phyloP scores from a whole-genome alignment of 192 early-diverging fungal genomes.

The Coemansia javaensis region DNA sequence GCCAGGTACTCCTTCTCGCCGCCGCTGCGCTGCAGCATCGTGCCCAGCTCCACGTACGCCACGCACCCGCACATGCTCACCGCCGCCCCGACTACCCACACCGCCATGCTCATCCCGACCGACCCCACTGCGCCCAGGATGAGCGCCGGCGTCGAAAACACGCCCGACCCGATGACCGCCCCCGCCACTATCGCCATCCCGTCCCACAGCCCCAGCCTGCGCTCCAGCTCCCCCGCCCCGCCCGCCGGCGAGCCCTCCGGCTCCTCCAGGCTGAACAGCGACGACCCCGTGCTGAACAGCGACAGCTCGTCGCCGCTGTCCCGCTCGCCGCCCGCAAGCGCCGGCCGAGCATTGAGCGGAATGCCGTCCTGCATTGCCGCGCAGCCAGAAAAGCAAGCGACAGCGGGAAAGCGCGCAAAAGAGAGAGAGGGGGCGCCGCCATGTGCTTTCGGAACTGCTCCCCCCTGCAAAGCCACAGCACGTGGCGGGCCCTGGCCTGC shows the following conservation, averaged over 20 bases:
- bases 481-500: no score
- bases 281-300: background rate
- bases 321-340: no score
- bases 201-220: slow-evolving; percentile 41
- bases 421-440: no score
- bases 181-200: slow-evolving; percentile 49
- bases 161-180: slow-evolving; percentile 48
- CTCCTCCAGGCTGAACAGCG: background rate
- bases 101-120: slow-evolving; percentile 36
- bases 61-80: slow-evolving; percentile 39
- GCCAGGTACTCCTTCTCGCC: slow-evolving; percentile 63
- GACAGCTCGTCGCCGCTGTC: no score
- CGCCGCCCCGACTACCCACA: slow-evolving; percentile 41
- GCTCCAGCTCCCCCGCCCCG: slow-evolving; percentile 15
- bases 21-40: slow-evolving; percentile 53
- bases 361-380: no score
- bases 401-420: no score
- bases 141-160: slow-evolving; percentile 44
- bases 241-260: background rate
- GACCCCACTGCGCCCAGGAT: slow-evolving; percentile 39
- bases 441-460: no score
- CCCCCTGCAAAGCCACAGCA: no score
- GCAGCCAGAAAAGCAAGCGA: no score
- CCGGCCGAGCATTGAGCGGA: no score
- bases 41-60: slow-evolving; percentile 53